Percentiles rank a stretch among this genome's conserved stretches.
Conservation (phyloP, 2,329 filamentous ascomycete species). For the Aspergillus quadrilineatus region DNA sequence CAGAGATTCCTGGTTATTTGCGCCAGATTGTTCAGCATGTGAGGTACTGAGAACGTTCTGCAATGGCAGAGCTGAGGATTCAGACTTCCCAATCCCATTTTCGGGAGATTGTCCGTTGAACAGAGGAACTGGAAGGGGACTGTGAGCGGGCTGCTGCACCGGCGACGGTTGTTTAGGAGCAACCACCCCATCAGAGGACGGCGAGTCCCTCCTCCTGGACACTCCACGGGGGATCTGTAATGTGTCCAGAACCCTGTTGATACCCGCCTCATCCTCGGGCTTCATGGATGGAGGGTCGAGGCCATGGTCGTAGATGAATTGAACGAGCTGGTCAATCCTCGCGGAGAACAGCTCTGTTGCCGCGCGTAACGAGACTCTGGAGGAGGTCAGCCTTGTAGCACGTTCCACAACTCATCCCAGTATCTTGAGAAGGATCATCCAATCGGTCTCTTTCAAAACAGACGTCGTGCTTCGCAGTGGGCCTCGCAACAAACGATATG, state of each 20-base stretch:
- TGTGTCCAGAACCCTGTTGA: constrained; percentile 41
- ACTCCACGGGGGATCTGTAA: constrained; percentile 19
- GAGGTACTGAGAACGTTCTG: constrained; percentile 17
- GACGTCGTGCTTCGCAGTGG: background rate
- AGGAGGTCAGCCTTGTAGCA: background rate
- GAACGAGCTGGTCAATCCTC: constrained; percentile 39
- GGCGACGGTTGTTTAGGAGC: background rate
- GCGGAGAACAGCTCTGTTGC: constrained; percentile 34
- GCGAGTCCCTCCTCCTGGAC: background rate
- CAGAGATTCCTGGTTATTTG: constrained; percentile 18
- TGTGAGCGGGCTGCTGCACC: constrained; percentile 3
- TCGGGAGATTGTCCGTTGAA: constrained; percentile 12
- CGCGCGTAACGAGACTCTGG: constrained; percentile 18
- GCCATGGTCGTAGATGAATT: constrained; percentile 44
- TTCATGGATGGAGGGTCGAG: constrained; percentile 42
- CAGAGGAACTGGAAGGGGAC: constrained; percentile 11
- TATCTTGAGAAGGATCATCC: no score
- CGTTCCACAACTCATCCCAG: background rate
- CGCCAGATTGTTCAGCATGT: constrained; percentile 12
- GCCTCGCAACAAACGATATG: background rate
- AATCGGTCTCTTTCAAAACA: background rate
- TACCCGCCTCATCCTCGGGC: constrained; percentile 37
- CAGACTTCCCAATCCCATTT: constrained; percentile 2
- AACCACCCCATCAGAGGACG: background rate
- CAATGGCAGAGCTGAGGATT: constrained; percentile 8